Evolutionary conservation across 2,329 filamentous ascomycete genomes (phyloP), one percentile per base, ranked within the genome.

Genomic region (Fusarium sp.): DNA sequence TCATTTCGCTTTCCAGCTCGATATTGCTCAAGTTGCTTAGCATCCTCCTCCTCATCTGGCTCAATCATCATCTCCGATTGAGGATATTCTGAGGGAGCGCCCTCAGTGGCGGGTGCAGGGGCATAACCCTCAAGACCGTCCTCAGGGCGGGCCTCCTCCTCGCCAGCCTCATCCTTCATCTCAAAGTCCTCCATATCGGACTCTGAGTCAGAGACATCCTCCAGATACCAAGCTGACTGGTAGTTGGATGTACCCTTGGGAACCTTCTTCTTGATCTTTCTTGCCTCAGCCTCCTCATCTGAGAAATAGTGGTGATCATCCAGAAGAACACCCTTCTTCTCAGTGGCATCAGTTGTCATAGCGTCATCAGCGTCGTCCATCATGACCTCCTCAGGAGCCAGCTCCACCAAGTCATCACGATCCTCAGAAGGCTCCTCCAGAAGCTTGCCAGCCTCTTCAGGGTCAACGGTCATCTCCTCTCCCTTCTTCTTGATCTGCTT

Each of bases 271-370:
- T 94, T 93, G 37, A 85, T 83, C 40, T 87, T 83, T 23, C 64
- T 77, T 23, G 78, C 79, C 52, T 82, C 79, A 60, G 90, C 86
- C 46, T 88, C 86, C 10, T 87, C 94, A 47, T 98, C 96, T 1
- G 95, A 95, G 80, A 98, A 99, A 82, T 99, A 99, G 81, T 98
- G 96, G 81, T 99, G 96, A 75, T 98, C 96, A 75, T 99, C 96
- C 15, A 99, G 87, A 44, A 99, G 85, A 2, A 99, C 96, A 73
- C 96, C 96, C 83, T 96, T 97, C 79, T 92, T 91, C 47, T 88
- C 86, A 4, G 86, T 84, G 8, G 82, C 80, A 16, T 75, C 75
- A 10, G 66, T 64, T 6, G 75, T 74, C 77, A 82, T 80, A 72
- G 81, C 83, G 21, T 85, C 84, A 69, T 94, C 93, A 30, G 82